Evolutionary conservation across 2,329 filamentous ascomycete species (phyloP), one percentile per base, ranked within the genome.

Genomic region (Trichoderma aggressivum): DNA sequence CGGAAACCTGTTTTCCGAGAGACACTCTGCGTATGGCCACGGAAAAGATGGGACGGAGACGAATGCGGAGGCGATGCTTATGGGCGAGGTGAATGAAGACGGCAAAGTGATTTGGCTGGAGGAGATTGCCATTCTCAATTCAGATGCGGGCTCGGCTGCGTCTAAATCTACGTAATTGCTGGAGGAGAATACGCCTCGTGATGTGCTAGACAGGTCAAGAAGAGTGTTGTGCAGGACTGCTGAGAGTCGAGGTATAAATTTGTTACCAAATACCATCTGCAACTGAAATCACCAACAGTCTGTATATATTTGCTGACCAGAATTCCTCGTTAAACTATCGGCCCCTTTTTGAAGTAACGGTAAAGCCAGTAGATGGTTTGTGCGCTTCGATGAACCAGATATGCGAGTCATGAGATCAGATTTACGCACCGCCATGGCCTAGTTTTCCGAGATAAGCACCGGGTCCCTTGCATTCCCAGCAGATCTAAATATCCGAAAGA

Each of bases 1-100:
- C 12, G 68, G 68, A n/a, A 70, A 70, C n/a, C 6, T 66, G 39
- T 66, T 70, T 59, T 32, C 68, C 10, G 68, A 70, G n/a, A 70
- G 28, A 26, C 68, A 70, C 16, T 24, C 43, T 12, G 61, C 68
- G 7, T n/a, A 10, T 21, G 68, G 68, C 12, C 18, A 7, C 2
- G 60, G 68, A 8, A 59, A 66, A 18, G 68, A 70, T 28, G 59
- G 60, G 1, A 36, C 50, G 3, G 32, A 30, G 12, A 70, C 68
- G 0, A 14, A 36, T 16, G 50, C 26, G 2, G 61, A 66, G 12
- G 68, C 50, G 5, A 24, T 63, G 1, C 12, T 58, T 3, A 66
- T 70, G 50, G 50, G 50, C 2, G 61, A 70, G 50, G 12, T 70
- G n/a, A 66, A 70, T 8, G 61, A 36, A 11, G 61, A 70, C 1